Percentiles rank a stretch among this genome's conserved stretches.
These are phyloP conservation scores for Wickerhamomyces sydowiorum DNA, from an alignment of 805 yeast species.

Conservation along the genomic window DNA sequence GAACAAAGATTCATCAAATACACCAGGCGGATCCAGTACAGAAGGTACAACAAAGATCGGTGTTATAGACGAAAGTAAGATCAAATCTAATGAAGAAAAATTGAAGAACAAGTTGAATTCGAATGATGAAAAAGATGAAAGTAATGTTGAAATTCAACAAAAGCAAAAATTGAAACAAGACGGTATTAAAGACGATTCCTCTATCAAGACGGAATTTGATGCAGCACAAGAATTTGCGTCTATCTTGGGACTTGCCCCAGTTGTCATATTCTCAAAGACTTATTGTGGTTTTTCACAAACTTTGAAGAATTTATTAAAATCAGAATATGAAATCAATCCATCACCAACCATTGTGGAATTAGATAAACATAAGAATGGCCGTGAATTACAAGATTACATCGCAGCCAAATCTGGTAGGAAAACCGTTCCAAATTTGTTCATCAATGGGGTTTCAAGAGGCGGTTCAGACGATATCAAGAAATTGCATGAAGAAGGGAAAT, in stretches of 20 bases:
- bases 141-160: neutral
- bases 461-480: conserved; percentile 79
- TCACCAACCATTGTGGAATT: conserved; percentile 71
- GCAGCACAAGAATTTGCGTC: conserved; percentile 48
- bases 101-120: conserved; percentile 11
- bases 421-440: conserved; percentile 87
- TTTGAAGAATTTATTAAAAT: conserved; percentile 60
- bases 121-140: neutral
- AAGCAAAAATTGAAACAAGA: neutral
- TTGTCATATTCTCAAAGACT: conserved; percentile 49
- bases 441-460: conserved; percentile 73
- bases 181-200: conserved; percentile 8
- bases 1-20: neutral
- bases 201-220: conserved; percentile 29
- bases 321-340: conserved; percentile 68
- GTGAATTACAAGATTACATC: conserved; percentile 67
- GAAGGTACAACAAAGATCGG: conserved; percentile 23
- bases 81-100: conserved; percentile 30
- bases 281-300: conserved; percentile 73
- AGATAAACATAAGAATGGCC: conserved; percentile 74
- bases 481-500: conserved; percentile 51
- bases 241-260: conserved; percentile 58
- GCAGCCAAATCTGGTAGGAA: conserved; percentile 64
- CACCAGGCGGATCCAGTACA: conserved; percentile 2
- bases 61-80: conserved; percentile 35